These are phyloP conservation scores for Euclidium syriacum DNA, from an alignment of 345 rosid genomes.

Conservation along the genomic window DNA sequence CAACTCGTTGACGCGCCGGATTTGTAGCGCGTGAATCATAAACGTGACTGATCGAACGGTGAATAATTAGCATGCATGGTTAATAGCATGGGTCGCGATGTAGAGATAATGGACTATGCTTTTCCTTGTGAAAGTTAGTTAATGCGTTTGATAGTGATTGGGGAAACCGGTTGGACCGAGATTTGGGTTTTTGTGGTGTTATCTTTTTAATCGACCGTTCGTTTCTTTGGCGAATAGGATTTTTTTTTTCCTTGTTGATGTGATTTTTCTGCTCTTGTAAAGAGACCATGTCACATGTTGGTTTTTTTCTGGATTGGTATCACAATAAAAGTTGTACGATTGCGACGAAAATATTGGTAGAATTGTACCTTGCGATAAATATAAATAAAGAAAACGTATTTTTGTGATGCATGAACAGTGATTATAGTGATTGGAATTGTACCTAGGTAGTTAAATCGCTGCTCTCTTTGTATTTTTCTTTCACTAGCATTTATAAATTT, in stretches of 20 bases:
- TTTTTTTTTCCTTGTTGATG: neutral
- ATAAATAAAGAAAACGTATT: neutral
- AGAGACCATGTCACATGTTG: constrained; percentile 30
- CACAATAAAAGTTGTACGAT: neutral
- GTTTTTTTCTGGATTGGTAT: neutral
- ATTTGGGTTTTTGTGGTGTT: constrained; percentile 19
- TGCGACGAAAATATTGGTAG: constrained; percentile 3
- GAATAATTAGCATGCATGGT: neutral
- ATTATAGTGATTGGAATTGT: neutral
- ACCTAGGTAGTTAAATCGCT: too few species aligned
- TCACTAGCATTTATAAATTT: too few species aligned
- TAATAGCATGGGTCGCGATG: neutral
- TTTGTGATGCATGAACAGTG: neutral
- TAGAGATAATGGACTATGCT: constrained; percentile 20
- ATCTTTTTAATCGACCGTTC: neutral
- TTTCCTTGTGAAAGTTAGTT: constrained; percentile 32
- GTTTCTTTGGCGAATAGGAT: neutral
- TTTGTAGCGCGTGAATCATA: too few species aligned
- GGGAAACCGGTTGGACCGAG: constrained; percentile 24
- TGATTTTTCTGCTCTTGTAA: neutral
- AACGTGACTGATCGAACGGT: constrained; percentile 17
- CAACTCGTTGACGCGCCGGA: neutral
- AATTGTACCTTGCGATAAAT: neutral
- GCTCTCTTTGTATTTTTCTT: too few species aligned
- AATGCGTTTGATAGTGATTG: constrained; percentile 32